A percentile compares a stretch with the other conserved stretches of the same genome.
Conservation (phyloP, 768 basidiomycete species). For the Xerocomus spinulosus region DNA sequence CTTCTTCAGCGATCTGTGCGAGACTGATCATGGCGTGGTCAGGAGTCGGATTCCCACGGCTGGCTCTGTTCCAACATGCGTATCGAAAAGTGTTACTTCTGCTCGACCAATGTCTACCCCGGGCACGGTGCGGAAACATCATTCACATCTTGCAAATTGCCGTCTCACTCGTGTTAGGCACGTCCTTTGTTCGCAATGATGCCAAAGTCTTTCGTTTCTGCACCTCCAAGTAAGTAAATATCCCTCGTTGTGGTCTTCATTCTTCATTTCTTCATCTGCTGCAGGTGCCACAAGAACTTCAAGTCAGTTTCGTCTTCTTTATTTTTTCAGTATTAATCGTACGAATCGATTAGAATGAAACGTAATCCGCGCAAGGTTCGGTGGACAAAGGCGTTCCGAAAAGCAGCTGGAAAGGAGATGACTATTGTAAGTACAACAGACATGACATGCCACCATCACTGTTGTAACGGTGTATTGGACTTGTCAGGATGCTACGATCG, state of each 20-base stretch:
- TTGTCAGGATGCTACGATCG: slow-evolving; percentile 89
- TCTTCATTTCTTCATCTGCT: slow-evolving; percentile 8
- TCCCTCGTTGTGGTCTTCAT: background rate
- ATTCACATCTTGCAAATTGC: background rate
- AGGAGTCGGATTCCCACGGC: slow-evolving; percentile 24
- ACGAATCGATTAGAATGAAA: slow-evolving; percentile 74
- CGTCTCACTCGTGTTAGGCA: slow-evolving; percentile 43
- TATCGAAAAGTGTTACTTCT: slow-evolving; percentile 98
- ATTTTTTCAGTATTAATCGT: background rate
- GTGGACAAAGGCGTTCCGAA: slow-evolving; percentile 99
- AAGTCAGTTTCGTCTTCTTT: slow-evolving; percentile 54
- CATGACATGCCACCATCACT: background rate
- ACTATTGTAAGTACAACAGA: slow-evolving; percentile 67
- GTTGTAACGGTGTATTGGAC: background rate
- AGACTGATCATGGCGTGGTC: slow-evolving; percentile 1
- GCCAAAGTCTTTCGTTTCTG: slow-evolving; percentile 98
- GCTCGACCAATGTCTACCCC: slow-evolving; percentile 94
- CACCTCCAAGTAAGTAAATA: slow-evolving; percentile 77
- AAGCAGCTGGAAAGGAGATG: slow-evolving; percentile 99
- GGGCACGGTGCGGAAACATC: slow-evolving; percentile 67
- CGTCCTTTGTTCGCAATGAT: slow-evolving; percentile 96
- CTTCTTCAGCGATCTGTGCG: slow-evolving; percentile 8
- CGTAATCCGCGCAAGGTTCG: slow-evolving; percentile 97
- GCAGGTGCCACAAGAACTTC: slow-evolving; percentile 98
- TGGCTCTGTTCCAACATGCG: slow-evolving; percentile 52